phyloP scores from a whole-genome alignment of 495 filamentous ascomycete genomes.

The Podospora comata region DNA sequence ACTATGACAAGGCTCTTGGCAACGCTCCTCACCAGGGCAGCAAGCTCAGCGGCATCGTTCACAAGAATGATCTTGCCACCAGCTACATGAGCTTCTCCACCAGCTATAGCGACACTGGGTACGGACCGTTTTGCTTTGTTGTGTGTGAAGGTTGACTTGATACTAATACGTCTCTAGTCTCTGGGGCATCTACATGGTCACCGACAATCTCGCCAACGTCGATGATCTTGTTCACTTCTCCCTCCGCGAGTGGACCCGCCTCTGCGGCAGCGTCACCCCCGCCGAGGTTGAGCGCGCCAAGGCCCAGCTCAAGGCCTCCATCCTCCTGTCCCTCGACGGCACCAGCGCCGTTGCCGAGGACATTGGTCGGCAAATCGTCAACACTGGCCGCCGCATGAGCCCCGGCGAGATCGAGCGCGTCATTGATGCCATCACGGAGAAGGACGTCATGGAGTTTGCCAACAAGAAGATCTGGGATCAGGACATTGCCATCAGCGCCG shows the following conservation, averaged over 20 bases:
- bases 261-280: conserved; percentile 79
- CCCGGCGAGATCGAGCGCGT: conserved; percentile 92
- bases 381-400: conserved; percentile 84
- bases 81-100: conserved; percentile 99
- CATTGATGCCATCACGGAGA: conserved; percentile 83
- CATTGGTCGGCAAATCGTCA: conserved; percentile 97
- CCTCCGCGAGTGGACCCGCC: conserved; percentile 94
- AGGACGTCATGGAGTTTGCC: conserved; percentile 96
- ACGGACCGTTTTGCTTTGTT: conserved; percentile 32
- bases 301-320: conserved; percentile 97
- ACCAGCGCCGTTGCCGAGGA: conserved; percentile 97
- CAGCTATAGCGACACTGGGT: conserved; percentile 99
- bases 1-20: conserved; percentile 99
- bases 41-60: conserved; percentile 91
- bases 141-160: neutral
- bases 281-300: conserved; percentile 97
- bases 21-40: conserved; percentile 93
- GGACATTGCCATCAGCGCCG: conserved; percentile 87
- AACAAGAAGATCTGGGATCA: conserved; percentile 91
- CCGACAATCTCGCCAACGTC: conserved; percentile 77
- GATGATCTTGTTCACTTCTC: conserved; percentile 98
- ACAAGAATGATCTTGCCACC: conserved; percentile 91
- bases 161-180: conserved; percentile 56
- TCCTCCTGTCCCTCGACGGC: conserved; percentile 93
- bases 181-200: conserved; percentile 99